Base-by-base conservation (phyloP, 2,329 filamentous ascomycete species). In the Epichloe amarillans region DNA sequence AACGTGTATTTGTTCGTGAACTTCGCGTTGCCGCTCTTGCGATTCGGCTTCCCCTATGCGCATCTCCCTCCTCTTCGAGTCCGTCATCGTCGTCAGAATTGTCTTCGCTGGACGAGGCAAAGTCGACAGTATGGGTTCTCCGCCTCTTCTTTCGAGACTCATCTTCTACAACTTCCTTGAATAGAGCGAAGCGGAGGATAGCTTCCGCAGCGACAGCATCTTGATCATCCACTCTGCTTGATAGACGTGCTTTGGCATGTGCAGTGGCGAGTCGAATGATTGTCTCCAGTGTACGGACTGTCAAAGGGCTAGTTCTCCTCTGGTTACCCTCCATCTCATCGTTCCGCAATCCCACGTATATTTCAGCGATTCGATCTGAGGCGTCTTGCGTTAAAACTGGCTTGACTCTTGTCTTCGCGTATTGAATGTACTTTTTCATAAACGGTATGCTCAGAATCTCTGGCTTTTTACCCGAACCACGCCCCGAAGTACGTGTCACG, bases 341-440 rank as follows among this genome's bases (percentile, higher is more conserved):
- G 64, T 98, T 98, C 57, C 93, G 82, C 19, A 98, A 76, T 10
- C 87, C 86, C 37, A 94, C 93, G 65, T 97, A 98, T 15, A 90
- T 86, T 35, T 88, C 80, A 38, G 90, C 83, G 61, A 98, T 95
- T 56, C 94, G 87, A 59, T 96, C 88, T 11, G 89, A 88, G 5
- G 93, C 91, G 43, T 88, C 88, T 63, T 93, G 88, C 0, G 90
- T 95, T 54, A 98, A 73, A 40, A 95, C 74, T 0, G 93, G 93
- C 76, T 89, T 94, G 62, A 95, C 79, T 63, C 93, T 77, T 37
- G 80, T 86, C 72, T 98, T 98, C 56, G 93, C 89, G 66, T 98
- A 98, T 64, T 98, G 93, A 44, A 98, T 94, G 67, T 96, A 98
- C 70, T 98, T 98, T 73, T 98, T 98, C 74, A 98, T 89, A 69